Evolutionary conservation across 2,329 filamentous ascomycete genomes (phyloP).

Genomic region (Thelonectria blattea): DNA sequence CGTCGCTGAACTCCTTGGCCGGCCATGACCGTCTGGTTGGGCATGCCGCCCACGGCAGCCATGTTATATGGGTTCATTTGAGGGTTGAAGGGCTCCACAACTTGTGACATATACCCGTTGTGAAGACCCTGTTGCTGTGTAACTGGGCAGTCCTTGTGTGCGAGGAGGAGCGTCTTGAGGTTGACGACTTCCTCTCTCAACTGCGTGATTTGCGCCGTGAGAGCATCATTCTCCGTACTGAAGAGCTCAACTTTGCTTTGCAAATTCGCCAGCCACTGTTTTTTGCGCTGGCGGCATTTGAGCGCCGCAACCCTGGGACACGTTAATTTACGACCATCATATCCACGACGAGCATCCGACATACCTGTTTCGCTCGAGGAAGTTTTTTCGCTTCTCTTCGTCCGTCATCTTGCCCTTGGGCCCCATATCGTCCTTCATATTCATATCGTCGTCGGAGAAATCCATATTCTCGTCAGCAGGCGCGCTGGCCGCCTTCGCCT

Average conservation of each 20-base stretch:
- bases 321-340: constrained; percentile 9
- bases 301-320: constrained; percentile 81
- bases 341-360: constrained; percentile 36
- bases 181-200: constrained; percentile 93
- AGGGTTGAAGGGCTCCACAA: constrained; percentile 59
- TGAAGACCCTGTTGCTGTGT: constrained; percentile 79
- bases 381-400: constrained; percentile 98
- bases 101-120: constrained; percentile 60
- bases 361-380: constrained; percentile 93
- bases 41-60: constrained; percentile 52
- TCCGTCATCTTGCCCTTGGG: constrained; percentile 55
- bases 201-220: constrained; percentile 82
- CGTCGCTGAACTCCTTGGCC: constrained; percentile 49
- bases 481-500: constrained; percentile 58
- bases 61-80: constrained; percentile 67
- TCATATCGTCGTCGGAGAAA: constrained; percentile 59
- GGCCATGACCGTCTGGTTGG: constrained; percentile 61
- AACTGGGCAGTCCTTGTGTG: constrained; percentile 95
- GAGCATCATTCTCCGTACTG: constrained; percentile 86
- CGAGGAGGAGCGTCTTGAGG: constrained; percentile 88
- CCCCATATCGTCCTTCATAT: constrained; percentile 34
- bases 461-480: constrained; percentile 34
- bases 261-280: constrained; percentile 96
- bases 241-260: constrained; percentile 95
- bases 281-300: constrained; percentile 97